Evolutionary conservation across 2,329 filamentous ascomycete genomes (phyloP), one percentile per base, ranked within the genome.

Genomic region (Colletotrichum cuscutae): DNA sequence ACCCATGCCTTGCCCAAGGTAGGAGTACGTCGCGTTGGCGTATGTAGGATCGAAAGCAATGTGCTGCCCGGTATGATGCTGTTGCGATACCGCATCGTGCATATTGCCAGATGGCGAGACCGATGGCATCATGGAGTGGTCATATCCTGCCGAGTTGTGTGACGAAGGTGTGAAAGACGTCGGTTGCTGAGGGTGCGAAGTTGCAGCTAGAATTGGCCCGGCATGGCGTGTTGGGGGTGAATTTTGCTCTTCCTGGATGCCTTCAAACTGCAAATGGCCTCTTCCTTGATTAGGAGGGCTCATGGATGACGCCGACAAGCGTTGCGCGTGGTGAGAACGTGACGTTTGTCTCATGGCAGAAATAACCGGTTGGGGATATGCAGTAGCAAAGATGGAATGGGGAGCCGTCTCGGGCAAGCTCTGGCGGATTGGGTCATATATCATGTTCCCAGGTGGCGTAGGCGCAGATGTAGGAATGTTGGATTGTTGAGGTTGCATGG

Each of bases 351-450:
- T 83, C 24, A 87, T 76, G 6, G 87, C 84, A 2, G 88, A 88
- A 0, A 85, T 82, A 56, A 83, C 85, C 0, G 86, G 83, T 68
- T 89, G 87, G 1, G 86, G 85, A 65, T 88, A 87, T 0, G 85
- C 80, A 0, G 87, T 82, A 0, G 87, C 85, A 62, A 86, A 88
- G 77, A 89, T 87, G 30, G 82, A 80, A 2, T 82, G 79, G 3
- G 82, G 78, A 3, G 83, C 54, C 15, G 71, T 75, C 49, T 89
- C 89, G 0, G 88, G 88, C 0, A 89, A 80, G 69, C 86, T 89
- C 74, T 88, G 87, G 3, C 89, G 85, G 70, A 90, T 89, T 0
- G 89, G 88, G 68, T 91, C 89, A 69, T 90, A 91, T 2, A 88
- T 85, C 87, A 90, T 89, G 75, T 88, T 90, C 1, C 89, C 88